Percentiles rank a stretch among this genome's conserved stretches.
Evolutionary conservation across 73 alveolate genomes (phyloP).

Genomic region (Paramecium bursaria): DNA sequence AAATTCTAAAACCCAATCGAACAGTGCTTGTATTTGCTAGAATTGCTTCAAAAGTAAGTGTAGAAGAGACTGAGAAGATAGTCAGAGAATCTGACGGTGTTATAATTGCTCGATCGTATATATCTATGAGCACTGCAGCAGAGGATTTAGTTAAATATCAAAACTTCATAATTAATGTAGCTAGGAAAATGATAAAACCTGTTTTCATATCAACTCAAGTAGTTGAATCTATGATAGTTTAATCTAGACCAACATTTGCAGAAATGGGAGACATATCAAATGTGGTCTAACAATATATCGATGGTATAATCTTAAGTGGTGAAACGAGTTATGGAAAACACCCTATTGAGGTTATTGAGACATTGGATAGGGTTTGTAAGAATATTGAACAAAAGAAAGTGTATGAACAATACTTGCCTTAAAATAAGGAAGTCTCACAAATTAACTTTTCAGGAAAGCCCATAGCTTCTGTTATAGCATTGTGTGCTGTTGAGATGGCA

Average conservation of each 20-base stretch:
- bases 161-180: neutral
- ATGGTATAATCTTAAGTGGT: conserved; percentile 46
- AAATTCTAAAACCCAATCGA: too few species aligned
- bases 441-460: conserved; percentile 9
- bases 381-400: conserved; percentile 12
- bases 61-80: neutral
- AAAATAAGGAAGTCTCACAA: conserved; percentile 9
- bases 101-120: conserved; percentile 43
- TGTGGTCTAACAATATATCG: conserved; percentile 38
- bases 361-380: conserved; percentile 3
- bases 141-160: conserved; percentile 47
- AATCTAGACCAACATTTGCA: conserved; percentile 39
- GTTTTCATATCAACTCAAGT: conserved; percentile 51
- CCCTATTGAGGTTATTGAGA: conserved; percentile 21
- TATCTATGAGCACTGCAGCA: conserved; percentile 35
- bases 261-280: conserved; percentile 58
- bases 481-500: conserved; percentile 33
- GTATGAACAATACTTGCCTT: neutral
- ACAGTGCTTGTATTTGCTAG: conserved; percentile 17
- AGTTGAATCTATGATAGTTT: conserved; percentile 45
- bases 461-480: conserved; percentile 25
- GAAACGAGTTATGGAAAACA: conserved; percentile 51
- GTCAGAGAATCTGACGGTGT: conserved; percentile 27
- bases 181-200: conserved; percentile 43
- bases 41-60: conserved; percentile 6